Evolutionary conservation across 148 eudicot species (phyloP), one percentile per base, ranked within the genome.

Genomic region (Beta vulgaris): DNA sequence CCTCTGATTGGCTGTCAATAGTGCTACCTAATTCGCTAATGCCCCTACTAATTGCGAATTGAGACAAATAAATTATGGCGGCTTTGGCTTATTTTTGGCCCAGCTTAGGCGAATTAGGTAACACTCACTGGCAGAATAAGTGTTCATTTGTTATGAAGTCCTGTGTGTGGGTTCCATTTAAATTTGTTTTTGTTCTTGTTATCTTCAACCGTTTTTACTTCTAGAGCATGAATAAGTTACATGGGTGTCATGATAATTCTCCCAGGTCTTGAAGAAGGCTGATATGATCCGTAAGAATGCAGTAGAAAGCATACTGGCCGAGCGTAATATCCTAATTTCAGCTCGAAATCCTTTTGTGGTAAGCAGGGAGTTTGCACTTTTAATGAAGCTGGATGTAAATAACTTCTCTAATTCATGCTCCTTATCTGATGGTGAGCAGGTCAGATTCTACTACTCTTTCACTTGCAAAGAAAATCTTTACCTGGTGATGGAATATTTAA

Each of bases 291-390:
- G 99, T 12, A 96, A 96, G 82, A 96, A 91, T 83, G 91, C 96
- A 73, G 97, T 96, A 34, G 97, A 96, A 85, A 91, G 99, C 84
- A 96, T 96, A 82, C 85, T 96, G 85, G 99, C 98, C 6, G 99
- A 96, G 81, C 98, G 99, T 77, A 84, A 96, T 80, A 96, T 96
- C 71, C 80, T 96, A 65, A 96, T 96, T 62, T 81, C 98, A 68
- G 88, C 88, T 73, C 89, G 99, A 40, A 96, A 96, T 84, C 98
- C 98, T 80, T 96, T 96, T 83, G 96, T 92, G 97, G 99, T 95
- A 76, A 86, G 93, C 55, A 81, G 60, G 79, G 46, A 72, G 14
- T 64, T 81, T 55, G 34, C 35, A 40, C 12, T 16, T 26, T 9
- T 35, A 37, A 42, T 35, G 55, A 65, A 74, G 31, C 26, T 76